Evolutionary conservation across 2,329 filamentous ascomycete species (phyloP), one percentile per base, ranked within the genome.

Genomic region (Amylocarpus encephaloides): DNA sequence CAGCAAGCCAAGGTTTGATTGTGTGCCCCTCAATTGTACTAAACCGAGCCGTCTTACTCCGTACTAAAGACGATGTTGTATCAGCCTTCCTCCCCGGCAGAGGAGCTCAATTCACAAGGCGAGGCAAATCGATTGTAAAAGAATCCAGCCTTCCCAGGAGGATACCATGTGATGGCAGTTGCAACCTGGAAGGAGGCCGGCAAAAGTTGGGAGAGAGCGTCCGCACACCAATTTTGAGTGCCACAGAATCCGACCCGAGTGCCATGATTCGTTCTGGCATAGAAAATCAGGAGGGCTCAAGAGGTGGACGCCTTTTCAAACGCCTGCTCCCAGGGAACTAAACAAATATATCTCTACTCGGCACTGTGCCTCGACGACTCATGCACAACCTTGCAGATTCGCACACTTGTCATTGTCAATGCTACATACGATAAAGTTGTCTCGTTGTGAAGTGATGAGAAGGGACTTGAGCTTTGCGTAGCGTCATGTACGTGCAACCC

Each of bases 351-450:
- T 29, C 29, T 41, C 33, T 44, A 44, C 44, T 49, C 47, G 47
- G 47, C 47, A 49, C 47, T 49, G 47, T 38, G 47, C 40, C 32
- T 34, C 47, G 36, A 38, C 47, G 41, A 49, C 47, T 44, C 47
- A 44, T 44, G 47, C 47, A 49, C 7, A 33, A 19, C 29, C 30
- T 36, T n/a, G 16, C 36, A 42, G 12, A 15, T 30, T 32, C 26
- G 30, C 22, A 30, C 18, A 16, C 29, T 15, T 26, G 36, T 15
- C 16, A 29, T 38, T 32, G 18, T 32, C 18, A 43, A 41, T 4
- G 22, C 22, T 26, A 7, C 7, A 7, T 26, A 7, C 7, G 22
- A 26, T 26, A 10, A 16, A 36, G 15, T 13, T 36, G 11, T 13
- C 15, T 36, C 12, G 43, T 19, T 36, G 15, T 22, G 35, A 46